Evolutionary conservation across 306 rosid species (phyloP).

Genomic region (Corylus avellana): DNA sequence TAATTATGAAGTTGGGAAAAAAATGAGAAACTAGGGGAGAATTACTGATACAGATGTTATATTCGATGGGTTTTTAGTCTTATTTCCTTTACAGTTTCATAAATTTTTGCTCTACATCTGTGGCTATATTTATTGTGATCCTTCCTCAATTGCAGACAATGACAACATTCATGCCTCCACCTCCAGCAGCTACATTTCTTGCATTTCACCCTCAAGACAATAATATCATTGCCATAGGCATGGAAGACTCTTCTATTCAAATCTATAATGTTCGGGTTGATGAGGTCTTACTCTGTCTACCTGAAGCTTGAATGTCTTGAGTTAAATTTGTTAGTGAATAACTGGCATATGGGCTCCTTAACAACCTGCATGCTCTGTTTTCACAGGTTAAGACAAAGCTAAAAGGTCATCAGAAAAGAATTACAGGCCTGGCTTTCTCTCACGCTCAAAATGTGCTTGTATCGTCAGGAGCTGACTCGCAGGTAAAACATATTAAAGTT

Average conservation of each 20-base stretch:
- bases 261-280: conserved; percentile 96
- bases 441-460: conserved; percentile 84
- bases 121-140: conserved; percentile 26
- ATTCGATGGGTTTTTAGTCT: not conserved
- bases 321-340: conserved; percentile 18
- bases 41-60: not conserved
- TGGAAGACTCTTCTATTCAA: conserved; percentile 97
- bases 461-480: conserved; percentile 99
- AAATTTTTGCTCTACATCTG: not conserved
- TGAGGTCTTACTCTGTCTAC: conserved; percentile 56
- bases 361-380: conserved; percentile 20
- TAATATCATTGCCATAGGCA: conserved; percentile 97
- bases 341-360: conserved; percentile 6
- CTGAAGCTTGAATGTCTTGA: conserved; percentile 15
- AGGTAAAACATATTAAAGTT: conserved; percentile 55
- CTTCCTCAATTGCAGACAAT: conserved; percentile 68
- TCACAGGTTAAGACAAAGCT: conserved; percentile 88
- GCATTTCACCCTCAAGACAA: conserved; percentile 99
- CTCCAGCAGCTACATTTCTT: conserved; percentile 98
- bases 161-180: conserved; percentile 99
- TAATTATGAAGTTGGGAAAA: not conserved
- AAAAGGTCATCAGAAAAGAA: conserved; percentile 98
- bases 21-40: not conserved
- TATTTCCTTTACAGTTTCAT: not conserved
- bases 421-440: conserved; percentile 97